Percentiles rank a stretch among this genome's conserved stretches.
Conservation (phyloP, 1,284 basidiomycete species). For the Fomitopsis pinicola region DNA sequence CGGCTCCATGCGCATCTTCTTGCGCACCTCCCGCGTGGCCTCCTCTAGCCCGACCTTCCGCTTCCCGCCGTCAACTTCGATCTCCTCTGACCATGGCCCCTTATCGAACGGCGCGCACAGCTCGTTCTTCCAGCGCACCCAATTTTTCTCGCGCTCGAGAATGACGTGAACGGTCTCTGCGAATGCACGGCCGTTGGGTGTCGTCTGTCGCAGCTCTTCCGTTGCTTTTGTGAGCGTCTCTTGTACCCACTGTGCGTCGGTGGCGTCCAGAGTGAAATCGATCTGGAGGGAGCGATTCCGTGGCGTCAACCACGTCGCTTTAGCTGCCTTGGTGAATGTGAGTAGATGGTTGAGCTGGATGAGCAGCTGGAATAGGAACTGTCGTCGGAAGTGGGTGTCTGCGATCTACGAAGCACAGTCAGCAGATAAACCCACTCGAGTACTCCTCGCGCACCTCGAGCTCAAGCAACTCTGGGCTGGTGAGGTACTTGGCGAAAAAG, state of each 20-base stretch:
- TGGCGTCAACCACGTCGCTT: conserved; percentile 53
- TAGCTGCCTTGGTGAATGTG: conserved; percentile 68
- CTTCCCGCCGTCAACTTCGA: conserved; percentile 28
- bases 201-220: conserved; percentile 70
- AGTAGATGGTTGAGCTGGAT: conserved; percentile 81
- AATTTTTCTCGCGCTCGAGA: conserved; percentile 78
- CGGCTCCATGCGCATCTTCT: conserved; percentile 49
- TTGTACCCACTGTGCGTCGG: conserved; percentile 70
- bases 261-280: conserved; percentile 68
- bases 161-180: conserved; percentile 67
- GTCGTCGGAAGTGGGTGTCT: conserved; percentile 87
- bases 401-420: conserved; percentile 52
- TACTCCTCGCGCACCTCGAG: conserved; percentile 59
- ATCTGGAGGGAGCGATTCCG: conserved; percentile 74
- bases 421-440: background rate
- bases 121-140: conserved; percentile 84
- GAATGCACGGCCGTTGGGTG: conserved; percentile 70
- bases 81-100: conserved; percentile 49
- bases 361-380: conserved; percentile 83
- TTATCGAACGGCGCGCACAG: conserved; percentile 74
- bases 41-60: conserved; percentile 55
- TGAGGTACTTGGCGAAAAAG: conserved; percentile 91
- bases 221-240: conserved; percentile 59
- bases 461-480: conserved; percentile 80
- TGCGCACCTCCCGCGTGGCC: conserved; percentile 47